Conservation (phyloP, 257 asterid genomes). For the Marsdenia floribunda region DNA sequence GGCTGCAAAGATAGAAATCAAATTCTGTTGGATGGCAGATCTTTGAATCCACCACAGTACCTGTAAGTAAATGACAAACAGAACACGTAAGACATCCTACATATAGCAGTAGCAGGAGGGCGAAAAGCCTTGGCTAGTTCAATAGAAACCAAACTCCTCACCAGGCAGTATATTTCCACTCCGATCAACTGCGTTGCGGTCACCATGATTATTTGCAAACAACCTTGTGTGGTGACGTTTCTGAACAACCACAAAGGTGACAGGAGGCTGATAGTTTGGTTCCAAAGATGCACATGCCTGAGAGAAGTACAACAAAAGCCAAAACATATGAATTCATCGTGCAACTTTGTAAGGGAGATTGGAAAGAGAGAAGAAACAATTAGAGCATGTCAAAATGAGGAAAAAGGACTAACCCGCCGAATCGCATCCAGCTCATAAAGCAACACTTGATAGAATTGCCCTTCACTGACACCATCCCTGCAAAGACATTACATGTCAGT, state of each 20-base stretch:
- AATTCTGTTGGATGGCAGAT: constrained; percentile 97
- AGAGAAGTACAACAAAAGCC: background rate
- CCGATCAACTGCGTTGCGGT: constrained; percentile 53
- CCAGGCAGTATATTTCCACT: constrained; percentile 97
- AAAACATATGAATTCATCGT: background rate
- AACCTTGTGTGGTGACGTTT: constrained; percentile 92
- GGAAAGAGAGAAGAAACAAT: background rate
- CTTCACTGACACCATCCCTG: constrained; percentile 98
- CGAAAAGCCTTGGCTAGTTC: background rate
- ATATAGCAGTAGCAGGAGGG: background rate
- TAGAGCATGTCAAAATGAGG: background rate
- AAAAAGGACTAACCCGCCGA: constrained; percentile 51
- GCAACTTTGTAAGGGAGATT: background rate
- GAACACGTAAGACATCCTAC: background rate
- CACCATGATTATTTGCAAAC: constrained; percentile 74
- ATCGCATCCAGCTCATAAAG: constrained; percentile 94
- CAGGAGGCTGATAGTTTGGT: constrained; percentile 90
- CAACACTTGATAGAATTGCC: constrained; percentile 90
- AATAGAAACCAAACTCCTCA: constrained; percentile 11
- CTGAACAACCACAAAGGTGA: constrained; percentile 94
- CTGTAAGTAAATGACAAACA: constrained; percentile 23
- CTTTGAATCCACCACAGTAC: constrained; percentile 92
- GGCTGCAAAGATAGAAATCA: constrained; percentile 95
- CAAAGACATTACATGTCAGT: background rate
- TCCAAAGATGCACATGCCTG: constrained; percentile 97